Base-by-base conservation (phyloP, 129 eudicot genomes). In the Lactuca sativa region DNA sequence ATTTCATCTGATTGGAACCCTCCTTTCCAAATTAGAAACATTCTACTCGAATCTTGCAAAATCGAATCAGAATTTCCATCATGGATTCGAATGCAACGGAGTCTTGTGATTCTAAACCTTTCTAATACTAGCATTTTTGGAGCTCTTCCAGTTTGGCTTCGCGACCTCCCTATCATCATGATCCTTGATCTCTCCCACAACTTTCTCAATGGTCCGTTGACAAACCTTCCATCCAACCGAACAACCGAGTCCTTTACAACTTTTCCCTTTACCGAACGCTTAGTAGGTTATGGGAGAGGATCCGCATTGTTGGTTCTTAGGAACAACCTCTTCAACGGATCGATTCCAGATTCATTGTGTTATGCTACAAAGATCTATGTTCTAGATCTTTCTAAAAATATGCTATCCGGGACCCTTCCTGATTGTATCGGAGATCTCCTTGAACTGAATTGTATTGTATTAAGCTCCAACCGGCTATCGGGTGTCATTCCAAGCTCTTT, bases 401-500 rank as follows among this genome's bases (percentile, higher is more conserved):
- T 17, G 55, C 36, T 85, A 7, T 60, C 79, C 2, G 84, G 84
- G 5, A 62, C 16, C 36, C 36, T 84, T 16, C 85, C 89, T 11
- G 67, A 57, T 17, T 78, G 89, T 38, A 57, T 71, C 3, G 72
- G 48, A 52, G 38, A 68, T 49, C 37, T 67, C 5, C 40, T 15
- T 5, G n/a, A 33, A 5, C n/a, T 85, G 12, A 9, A 1, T 2
- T 49, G 36, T 31, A 71, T 81, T 36, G 41, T 67, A 32, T 21
- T 85, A 41, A 71, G 61, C 7, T 68, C 79, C 37, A 85, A 85
- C 48, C 59, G 44, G 6, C 32, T 85, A 21, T 56, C 68, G 1
- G 87, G 85, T 2, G 41, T 36, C 25, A 55, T 78, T 38, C 84
- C 90, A 36, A 48, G n/a, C 17, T 68, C 86, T 59, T 4, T 85